Conservation (phyloP, 2,329 filamentous ascomycete genomes). For the Teratosphaeriaceae sp. region DNA sequence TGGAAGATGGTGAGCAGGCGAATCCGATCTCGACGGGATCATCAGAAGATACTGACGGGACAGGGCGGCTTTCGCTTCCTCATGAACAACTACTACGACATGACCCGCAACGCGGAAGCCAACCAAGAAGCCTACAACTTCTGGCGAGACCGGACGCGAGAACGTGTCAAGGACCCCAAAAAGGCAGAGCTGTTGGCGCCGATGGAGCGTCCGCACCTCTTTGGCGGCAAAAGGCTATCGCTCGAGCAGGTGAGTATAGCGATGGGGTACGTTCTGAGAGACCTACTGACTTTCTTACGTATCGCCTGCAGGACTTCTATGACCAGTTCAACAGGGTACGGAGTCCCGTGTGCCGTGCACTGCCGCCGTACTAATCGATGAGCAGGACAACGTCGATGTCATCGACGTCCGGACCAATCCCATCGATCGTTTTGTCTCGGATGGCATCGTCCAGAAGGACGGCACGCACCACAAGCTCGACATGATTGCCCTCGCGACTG, state of each 20-base stretch:
- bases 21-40: background rate
- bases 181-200: slow-evolving; percentile 44
- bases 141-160: slow-evolving; percentile 40
- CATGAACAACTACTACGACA: slow-evolving; percentile 36
- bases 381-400: slow-evolving; percentile 35
- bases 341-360: background rate
- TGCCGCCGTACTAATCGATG: background rate
- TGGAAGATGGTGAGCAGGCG: slow-evolving; percentile 30
- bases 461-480: slow-evolving; percentile 37
- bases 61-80: slow-evolving; percentile 34
- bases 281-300: too few species aligned
- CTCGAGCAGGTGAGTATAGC: too few species aligned
- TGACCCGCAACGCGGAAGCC: slow-evolving; percentile 32
- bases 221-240: slow-evolving; percentile 41
- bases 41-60: slow-evolving; percentile 17
- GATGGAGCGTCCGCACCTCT: slow-evolving; percentile 37
- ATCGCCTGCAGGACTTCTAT: slow-evolving; percentile 42
- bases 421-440: slow-evolving; percentile 22
- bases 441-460: slow-evolving; percentile 34
- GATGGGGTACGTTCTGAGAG: too few species aligned
- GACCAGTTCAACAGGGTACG: slow-evolving; percentile 34
- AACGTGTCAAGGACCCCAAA: slow-evolving; percentile 36
- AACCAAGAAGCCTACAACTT: slow-evolving; percentile 42
- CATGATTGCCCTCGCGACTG: slow-evolving; percentile 42
- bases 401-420: slow-evolving; percentile 37